These are phyloP conservation scores for Fusarium metavorans DNA, from an alignment of 2,329 filamentous ascomycete genomes.

Conservation along the genomic window DNA sequence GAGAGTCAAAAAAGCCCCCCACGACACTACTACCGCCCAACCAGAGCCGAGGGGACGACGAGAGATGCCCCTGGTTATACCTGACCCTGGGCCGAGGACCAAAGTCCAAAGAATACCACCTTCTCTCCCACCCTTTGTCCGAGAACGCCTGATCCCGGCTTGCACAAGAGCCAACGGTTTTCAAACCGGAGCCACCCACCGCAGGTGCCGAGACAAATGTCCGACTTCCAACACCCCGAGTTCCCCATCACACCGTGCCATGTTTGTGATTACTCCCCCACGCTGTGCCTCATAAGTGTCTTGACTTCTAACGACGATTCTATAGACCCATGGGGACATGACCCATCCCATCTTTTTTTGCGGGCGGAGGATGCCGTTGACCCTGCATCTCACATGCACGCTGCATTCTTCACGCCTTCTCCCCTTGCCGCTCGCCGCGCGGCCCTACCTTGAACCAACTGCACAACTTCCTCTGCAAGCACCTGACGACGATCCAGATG, in stretches of 20 bases:
- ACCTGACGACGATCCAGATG: neutral
- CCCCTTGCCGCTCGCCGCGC: neutral
- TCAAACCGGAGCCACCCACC: neutral
- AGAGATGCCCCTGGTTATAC: neutral
- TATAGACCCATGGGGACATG: neutral
- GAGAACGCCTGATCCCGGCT: neutral
- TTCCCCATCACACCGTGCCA: neutral
- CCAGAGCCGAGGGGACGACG: neutral
- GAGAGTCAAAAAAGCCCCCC: neutral
- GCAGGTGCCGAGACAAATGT: neutral
- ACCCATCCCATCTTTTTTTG: neutral
- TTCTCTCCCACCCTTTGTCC: neutral
- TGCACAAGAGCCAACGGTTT: neutral
- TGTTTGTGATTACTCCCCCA: neutral
- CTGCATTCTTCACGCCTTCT: neutral
- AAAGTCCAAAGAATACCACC: neutral
- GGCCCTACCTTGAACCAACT: neutral
- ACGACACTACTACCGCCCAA: neutral
- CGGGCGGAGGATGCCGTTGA: neutral
- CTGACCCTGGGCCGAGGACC: neutral
- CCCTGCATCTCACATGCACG: neutral
- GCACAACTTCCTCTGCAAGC: neutral
- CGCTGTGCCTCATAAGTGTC: neutral
- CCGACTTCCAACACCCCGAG: neutral
- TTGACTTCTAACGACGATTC: neutral